Evolutionary conservation across 495 filamentous ascomycete species (phyloP), one percentile per base, ranked within the genome.

Genomic region (Podospora pseudocomata): DNA sequence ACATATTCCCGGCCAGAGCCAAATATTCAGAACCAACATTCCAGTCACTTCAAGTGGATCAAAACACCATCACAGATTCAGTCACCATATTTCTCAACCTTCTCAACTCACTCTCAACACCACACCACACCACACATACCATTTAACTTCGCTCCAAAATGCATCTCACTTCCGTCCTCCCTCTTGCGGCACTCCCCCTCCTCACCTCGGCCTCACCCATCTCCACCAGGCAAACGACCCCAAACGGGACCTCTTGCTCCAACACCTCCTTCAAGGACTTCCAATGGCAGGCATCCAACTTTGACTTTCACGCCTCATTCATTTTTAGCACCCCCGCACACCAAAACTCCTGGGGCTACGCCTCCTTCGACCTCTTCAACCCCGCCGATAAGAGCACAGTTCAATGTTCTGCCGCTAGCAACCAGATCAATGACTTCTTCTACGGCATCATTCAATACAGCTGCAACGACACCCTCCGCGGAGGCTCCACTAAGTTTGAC

Each of bases 341-440:
- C 70, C 81, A 83, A 63, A 81, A 78, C 65, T 77, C 79, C 6
- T 76, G 71, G 70, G 81, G 80, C 20, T 73, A 73, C 62, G 79
- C 78, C 59, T 72, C 72, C 64, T 82, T 84, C 73, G 80, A 82
- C 72, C 68, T 84, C 18, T 69, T 68, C 68, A 82, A 82, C 79
- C 75, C 78, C 28, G 80, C 77, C 15, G 55, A 64, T 34, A 67
- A 71, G 32, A 72, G 72, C 57, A 70, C 68, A 5, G 71, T 74
- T 16, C 39, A 65, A 53, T 84, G 82, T 75, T 75, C 74, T 55
- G 81, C 73, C 13, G 13, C 60, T n/a, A 81, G 79, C 75, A 74
- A 70, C 71, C 77, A 77, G 72, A 72, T 84, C 23, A 60, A 20
- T 4, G 78, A 82, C 60, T 83, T 82, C 65, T 83, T 84, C 71